Evolutionary conservation across 2,329 filamentous ascomycete genomes (phyloP), one percentile per base, ranked within the genome.

Genomic region (Phaeosphaeriaceae sp.): DNA sequence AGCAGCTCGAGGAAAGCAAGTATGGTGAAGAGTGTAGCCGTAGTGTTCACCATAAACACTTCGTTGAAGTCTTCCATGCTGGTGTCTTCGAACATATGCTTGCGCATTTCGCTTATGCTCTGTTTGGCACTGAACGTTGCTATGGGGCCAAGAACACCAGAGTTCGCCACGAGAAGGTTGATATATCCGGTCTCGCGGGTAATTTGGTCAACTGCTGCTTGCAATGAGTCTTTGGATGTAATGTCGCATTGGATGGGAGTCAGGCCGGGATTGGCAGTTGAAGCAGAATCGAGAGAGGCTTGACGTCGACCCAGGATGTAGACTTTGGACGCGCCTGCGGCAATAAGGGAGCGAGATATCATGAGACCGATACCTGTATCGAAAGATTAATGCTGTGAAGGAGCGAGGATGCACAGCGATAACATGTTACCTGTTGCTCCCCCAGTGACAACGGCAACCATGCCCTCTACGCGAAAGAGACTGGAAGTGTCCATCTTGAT

Each of bases 1-100:
- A 81, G 74, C 17, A 81, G 59, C 3, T 76, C 71, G 31, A 81
- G 54, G 51, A 81, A 81, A 0, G 79, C 78, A 0, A 79, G 53
- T 1, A 76, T 69, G 0, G 78, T 79, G 51, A 77, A 81, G 53
- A 77, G 80, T 0, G 73, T 64, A 4, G 75, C 79, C 0, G 74
- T 78, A 3, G 75, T 68, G 31, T 81, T 81, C 9, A 66, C 41
- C 2, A 53, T 42, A 25, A 60, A 58, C 3, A 56, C 55, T 7
- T 78, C 74, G 53, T 73, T 79, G 25, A 68, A 65, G 11, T 62
- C 56, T 5, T 56, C 51, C 19, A 52, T 33, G 31, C 40, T 40
- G 21, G 47, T 52, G 11, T 62, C 54, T 25, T 54, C 51, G 53
- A 58, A 64, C 11, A 62, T 24, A 27, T 44, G 25, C 10, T 62